Conservation (phyloP, 305 asterid genomes). For the Fraxinus xanthoxyloides region DNA sequence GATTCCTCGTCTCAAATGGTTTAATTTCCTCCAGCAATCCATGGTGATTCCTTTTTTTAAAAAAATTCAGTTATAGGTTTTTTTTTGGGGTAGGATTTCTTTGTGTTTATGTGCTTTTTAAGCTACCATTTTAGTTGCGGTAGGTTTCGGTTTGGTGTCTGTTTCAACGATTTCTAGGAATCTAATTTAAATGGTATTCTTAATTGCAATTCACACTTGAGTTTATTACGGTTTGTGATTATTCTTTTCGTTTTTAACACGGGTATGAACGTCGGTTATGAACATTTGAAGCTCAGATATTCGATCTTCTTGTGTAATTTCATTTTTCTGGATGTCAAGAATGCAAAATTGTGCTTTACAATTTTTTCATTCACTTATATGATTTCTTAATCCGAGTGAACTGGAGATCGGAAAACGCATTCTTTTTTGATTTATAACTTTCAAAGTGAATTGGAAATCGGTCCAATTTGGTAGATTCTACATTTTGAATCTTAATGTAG, state of each 20-base stretch:
- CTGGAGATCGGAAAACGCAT: neutral
- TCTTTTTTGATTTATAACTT: neutral
- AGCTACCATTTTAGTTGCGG: conserved; percentile 22
- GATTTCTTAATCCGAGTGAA: conserved; percentile 12
- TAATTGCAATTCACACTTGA: conserved; percentile 9
- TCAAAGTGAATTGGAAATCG: conserved; percentile 17
- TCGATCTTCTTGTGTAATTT: conserved; percentile 6
- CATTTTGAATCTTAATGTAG: neutral
- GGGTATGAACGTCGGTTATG: conserved; percentile 3
- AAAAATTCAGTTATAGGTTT: conserved; percentile 21
- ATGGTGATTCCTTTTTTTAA: conserved; percentile 41
- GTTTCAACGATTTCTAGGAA: conserved; percentile 8
- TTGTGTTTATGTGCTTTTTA: conserved; percentile 15
- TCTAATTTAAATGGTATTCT: conserved; percentile 1
- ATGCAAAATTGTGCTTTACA: conserved; percentile 9
- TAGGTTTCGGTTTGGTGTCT: conserved; percentile 10
- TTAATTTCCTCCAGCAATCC: conserved; percentile 22
- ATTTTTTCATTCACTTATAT: conserved; percentile 6
- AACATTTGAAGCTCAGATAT: conserved; percentile 19
- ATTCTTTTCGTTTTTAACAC: neutral
- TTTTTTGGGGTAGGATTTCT: neutral
- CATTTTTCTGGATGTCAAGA: conserved; percentile 12
- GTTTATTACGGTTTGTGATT: conserved; percentile 8
- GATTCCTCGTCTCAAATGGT: conserved; percentile 23
- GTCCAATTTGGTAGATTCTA: conserved; percentile 22